Percentiles rank a stretch among this genome's conserved stretches.
phyloP scores from a whole-genome alignment of 169 alveolate species.

The Cryptosporidium bovis region DNA sequence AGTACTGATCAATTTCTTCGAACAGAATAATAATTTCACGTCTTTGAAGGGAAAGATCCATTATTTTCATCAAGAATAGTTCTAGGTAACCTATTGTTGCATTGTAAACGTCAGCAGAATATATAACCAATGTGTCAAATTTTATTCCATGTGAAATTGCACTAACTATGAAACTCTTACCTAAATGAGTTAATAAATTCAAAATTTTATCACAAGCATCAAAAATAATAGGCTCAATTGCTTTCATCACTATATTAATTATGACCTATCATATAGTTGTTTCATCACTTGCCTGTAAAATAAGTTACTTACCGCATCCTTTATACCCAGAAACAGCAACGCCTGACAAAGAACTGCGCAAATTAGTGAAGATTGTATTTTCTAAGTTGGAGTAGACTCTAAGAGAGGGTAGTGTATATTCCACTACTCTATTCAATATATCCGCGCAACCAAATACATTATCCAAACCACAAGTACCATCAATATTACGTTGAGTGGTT shows the following conservation, averaged over 20 bases:
- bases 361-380: no score
- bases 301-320: slow-evolving; percentile 63
- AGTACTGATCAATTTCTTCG: slow-evolving; percentile 57
- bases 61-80: background rate
- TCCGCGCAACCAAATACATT: slow-evolving; percentile 12
- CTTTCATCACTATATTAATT: slow-evolving; percentile 41
- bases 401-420: background rate
- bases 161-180: slow-evolving; percentile 22
- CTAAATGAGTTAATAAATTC: slow-evolving; percentile 12
- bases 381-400: no score
- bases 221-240: slow-evolving; percentile 42
- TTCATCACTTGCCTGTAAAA: slow-evolving; percentile 26
- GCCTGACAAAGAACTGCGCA: background rate
- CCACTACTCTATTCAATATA: background rate
- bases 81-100: slow-evolving; percentile 39
- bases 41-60: background rate
- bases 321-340: slow-evolving; percentile 24
- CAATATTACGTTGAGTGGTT: background rate
- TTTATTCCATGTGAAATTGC: slow-evolving; percentile 12
- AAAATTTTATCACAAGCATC: slow-evolving; percentile 16
- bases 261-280: slow-evolving; percentile 66
- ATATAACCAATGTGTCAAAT: background rate
- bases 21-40: background rate
- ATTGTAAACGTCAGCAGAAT: slow-evolving; percentile 50
- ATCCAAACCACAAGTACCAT: background rate